Conservation (phyloP, 257 asterid genomes). For the Plantago elongata region DNA sequence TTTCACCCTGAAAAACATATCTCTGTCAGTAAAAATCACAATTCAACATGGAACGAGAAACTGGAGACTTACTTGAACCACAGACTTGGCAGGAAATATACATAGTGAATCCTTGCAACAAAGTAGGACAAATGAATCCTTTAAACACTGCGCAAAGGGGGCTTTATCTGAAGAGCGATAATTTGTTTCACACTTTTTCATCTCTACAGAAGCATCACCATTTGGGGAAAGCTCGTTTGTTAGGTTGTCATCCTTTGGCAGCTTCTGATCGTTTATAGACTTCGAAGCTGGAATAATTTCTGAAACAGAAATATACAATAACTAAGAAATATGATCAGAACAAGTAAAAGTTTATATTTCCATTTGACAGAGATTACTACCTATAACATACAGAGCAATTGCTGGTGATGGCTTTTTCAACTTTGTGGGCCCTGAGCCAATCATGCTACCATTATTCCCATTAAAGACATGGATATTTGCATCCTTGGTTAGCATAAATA, state of each 20-base stretch:
- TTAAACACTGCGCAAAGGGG: constrained; percentile 30
- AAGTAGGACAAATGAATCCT: constrained; percentile 50
- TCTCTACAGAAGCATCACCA: constrained; percentile 25
- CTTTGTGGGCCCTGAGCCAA: constrained; percentile 48
- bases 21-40: constrained; percentile 23
- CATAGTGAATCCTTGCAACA: constrained; percentile 61
- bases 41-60: constrained; percentile 17
- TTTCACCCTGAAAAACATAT: constrained; percentile 53
- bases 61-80: constrained; percentile 53
- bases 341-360: constrained; percentile 16
- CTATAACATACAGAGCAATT: constrained; percentile 71
- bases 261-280: constrained; percentile 31
- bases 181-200: constrained; percentile 35
- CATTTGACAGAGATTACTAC: constrained; percentile 39
- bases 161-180: constrained; percentile 30
- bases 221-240: constrained; percentile 33
- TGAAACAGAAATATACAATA: constrained; percentile 18
- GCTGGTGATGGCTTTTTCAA: constrained; percentile 60
- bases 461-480: constrained; percentile 51
- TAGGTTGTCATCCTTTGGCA: constrained; percentile 29
- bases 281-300: constrained; percentile 31
- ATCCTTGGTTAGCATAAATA: constrained; percentile 57
- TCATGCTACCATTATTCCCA: constrained; percentile 43
- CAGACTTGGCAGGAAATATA: constrained; percentile 52
- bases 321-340: constrained; percentile 20